These are phyloP conservation scores for Begonia peltatifolia DNA, from an alignment of 306 rosid species.

Conservation along the genomic window DNA sequence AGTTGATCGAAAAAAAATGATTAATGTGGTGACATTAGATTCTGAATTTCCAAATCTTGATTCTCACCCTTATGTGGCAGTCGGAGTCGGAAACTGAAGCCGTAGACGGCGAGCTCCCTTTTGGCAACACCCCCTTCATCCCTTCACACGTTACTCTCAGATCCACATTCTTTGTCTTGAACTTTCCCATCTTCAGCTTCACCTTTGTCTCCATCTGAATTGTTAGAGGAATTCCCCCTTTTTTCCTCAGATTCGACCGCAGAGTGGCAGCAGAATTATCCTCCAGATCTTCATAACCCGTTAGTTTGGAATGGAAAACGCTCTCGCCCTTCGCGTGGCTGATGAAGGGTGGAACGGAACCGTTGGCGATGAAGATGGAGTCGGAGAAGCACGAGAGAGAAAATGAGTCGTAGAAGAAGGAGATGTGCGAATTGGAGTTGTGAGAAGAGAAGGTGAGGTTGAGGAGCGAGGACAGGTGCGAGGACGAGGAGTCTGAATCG, in stretches of 20 bases:
- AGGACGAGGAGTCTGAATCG: slow-evolving; percentile 42
- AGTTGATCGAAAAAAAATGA: too few relatives aligned
- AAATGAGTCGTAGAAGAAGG: slow-evolving; percentile 60
- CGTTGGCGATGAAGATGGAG: slow-evolving; percentile 50
- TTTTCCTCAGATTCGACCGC: slow-evolving; percentile 69
- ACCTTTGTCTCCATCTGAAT: slow-evolving; percentile 77
- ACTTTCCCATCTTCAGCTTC: slow-evolving; percentile 56
- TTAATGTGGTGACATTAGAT: neutral
- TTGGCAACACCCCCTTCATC: slow-evolving; percentile 44
- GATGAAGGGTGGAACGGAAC: slow-evolving; percentile 42
- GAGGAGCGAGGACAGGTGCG: slow-evolving; percentile 52
- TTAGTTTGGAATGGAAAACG: slow-evolving; percentile 29
- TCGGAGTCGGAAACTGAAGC: slow-evolving; percentile 52
- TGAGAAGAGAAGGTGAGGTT: slow-evolving; percentile 63
- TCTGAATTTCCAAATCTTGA: slow-evolving; percentile 95
- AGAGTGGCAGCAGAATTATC: slow-evolving; percentile 40
- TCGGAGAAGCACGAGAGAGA: slow-evolving; percentile 23
- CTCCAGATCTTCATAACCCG: slow-evolving; percentile 48
- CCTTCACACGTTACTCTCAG: slow-evolving; percentile 68
- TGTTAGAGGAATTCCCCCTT: slow-evolving; percentile 46
- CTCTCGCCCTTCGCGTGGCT: slow-evolving; percentile 65
- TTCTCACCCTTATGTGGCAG: slow-evolving; percentile 88
- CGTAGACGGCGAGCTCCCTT: slow-evolving; percentile 71
- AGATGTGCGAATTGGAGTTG: slow-evolving; percentile 73
- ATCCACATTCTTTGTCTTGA: slow-evolving; percentile 63